Evolutionary conservation across 768 basidiomycete species (phyloP).

Genomic region (Porpolomopsis calyptriformis): DNA sequence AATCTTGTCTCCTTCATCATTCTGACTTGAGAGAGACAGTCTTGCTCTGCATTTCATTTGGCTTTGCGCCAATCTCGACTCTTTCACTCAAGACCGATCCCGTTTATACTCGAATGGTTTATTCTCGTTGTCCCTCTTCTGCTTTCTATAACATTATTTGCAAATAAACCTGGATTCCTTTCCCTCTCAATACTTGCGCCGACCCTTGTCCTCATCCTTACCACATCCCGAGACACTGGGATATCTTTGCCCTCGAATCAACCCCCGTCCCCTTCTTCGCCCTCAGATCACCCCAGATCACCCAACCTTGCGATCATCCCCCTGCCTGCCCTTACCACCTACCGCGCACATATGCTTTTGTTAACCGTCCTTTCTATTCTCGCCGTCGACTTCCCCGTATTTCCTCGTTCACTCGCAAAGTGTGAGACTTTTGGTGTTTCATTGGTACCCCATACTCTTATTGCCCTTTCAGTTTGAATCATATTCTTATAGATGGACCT

Average conservation of each 20-base stretch:
- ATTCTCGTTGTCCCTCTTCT: conserved; percentile 70
- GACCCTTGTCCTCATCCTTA: conserved; percentile 32
- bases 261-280: conserved; percentile 15
- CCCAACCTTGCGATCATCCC: conserved; percentile 18
- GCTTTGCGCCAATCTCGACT: conserved; percentile 43
- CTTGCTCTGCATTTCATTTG: conserved; percentile 63
- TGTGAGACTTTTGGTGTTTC: conserved; percentile 93
- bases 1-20: background rate
- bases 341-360: conserved; percentile 91
- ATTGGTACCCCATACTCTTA: conserved; percentile 41
- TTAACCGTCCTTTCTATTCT: conserved; percentile 86
- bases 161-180: conserved; percentile 44
- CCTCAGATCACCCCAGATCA: background rate
- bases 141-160: conserved; percentile 69
- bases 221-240: conserved; percentile 31
- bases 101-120: conserved; percentile 44
- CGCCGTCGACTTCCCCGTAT: conserved; percentile 91
- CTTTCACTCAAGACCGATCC: conserved; percentile 24
- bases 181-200: conserved; percentile 38
- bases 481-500: conserved; percentile 73
- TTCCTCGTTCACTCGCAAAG: conserved; percentile 81
- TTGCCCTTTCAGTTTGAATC: background rate
- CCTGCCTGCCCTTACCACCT: conserved; percentile 72
- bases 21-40: conserved; percentile 28
- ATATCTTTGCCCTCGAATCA: conserved; percentile 43